phyloP scores from a whole-genome alignment of 768 basidiomycete genomes.

The Tricholoma hemisulphureum region DNA sequence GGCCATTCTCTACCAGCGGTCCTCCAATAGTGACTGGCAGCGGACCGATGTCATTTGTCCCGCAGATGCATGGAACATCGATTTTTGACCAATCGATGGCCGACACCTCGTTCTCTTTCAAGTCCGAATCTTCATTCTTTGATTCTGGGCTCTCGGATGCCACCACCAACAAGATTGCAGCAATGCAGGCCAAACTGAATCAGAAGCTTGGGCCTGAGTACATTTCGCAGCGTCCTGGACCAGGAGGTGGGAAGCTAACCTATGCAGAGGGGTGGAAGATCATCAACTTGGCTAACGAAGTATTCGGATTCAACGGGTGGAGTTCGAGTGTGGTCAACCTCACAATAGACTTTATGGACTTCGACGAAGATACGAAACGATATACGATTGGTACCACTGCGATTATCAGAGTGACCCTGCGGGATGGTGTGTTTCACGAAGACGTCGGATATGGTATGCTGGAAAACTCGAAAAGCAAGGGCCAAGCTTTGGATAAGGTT shows the following conservation, averaged over 20 bases:
- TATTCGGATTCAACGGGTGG: slow-evolving; percentile 99
- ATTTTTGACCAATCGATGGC: slow-evolving; percentile 15
- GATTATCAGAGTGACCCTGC: slow-evolving; percentile 80
- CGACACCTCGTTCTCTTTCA: slow-evolving; percentile 27
- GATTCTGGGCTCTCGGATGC: slow-evolving; percentile 52
- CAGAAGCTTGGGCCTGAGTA: slow-evolving; percentile 94
- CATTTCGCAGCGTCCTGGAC: slow-evolving; percentile 85
- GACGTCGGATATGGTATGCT: slow-evolving; percentile 89
- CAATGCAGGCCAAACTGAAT: slow-evolving; percentile 77
- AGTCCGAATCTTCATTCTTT: slow-evolving; percentile 31
- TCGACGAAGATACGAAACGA: slow-evolving; percentile 59
- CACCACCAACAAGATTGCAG: slow-evolving; percentile 63
- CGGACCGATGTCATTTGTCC: slow-evolving; percentile 62
- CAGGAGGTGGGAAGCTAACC: slow-evolving; percentile 85
- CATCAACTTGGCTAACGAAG: slow-evolving; percentile 96
- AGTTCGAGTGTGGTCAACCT: slow-evolving; percentile 75
- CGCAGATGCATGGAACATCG: slow-evolving; percentile 55
- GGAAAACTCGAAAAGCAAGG: slow-evolving; percentile 87
- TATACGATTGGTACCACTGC: slow-evolving; percentile 80
- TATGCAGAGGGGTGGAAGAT: slow-evolving; percentile 98
- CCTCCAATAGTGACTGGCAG: slow-evolving; percentile 41
- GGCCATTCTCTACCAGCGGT: slow-evolving; percentile 17
- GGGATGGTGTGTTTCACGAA: slow-evolving; percentile 88
- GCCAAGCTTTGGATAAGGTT: slow-evolving; percentile 88
- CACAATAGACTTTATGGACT: slow-evolving; percentile 78